Base-by-base conservation (phyloP, 2,329 filamentous ascomycete species). In the Sclerotinia spermophila region DNA sequence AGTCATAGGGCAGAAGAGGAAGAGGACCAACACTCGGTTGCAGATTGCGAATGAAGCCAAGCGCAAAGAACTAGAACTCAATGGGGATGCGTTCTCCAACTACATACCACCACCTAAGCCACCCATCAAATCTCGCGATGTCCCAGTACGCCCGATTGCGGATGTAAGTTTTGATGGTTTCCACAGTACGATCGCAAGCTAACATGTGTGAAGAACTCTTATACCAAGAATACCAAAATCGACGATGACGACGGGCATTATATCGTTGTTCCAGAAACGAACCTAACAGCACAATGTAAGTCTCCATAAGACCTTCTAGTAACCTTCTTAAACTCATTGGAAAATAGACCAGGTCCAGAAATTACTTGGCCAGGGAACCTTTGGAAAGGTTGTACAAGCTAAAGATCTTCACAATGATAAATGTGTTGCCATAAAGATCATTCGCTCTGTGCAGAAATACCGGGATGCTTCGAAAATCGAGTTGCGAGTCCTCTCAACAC, bases 201-300 rank as follows among this genome's bases (percentile, higher is more conserved):
- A 62, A 48, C 24, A 38, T 45, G 24, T 7, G 40, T 33, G 21
- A 66, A 82, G 81, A 78, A 79, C 21, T 78, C 80, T 8, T 82
- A 83, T 62, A 83, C 83, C 71, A 86, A 86, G 73, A 84, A 89
- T 74, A 85, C 90, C 76, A 96, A 96, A 79, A 91, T 96, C 59
- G 96, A 99, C 77, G 96, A 99, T 75, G 94, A 97, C 60, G 96
- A 99, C 77, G 96, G 96, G 7, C 96, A 99, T 81, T 99, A 97
- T 79, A 93, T 98, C 76, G 94, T 99, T 33, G 89, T 92, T 1
- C 92, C 94, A 42, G 93, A 97, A 75, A 91, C 92, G 17, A 89
- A 92, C 72, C 84, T 99, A 67, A 97, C 96, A 21, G 90, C 96
- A 59, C 87, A 93, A 87, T 99, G 94, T 97, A 86, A 81, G 93